These are phyloP conservation scores for Amoebophrya sp. DNA, from an alignment of 169 alveolate species.

Conservation along the genomic window DNA sequence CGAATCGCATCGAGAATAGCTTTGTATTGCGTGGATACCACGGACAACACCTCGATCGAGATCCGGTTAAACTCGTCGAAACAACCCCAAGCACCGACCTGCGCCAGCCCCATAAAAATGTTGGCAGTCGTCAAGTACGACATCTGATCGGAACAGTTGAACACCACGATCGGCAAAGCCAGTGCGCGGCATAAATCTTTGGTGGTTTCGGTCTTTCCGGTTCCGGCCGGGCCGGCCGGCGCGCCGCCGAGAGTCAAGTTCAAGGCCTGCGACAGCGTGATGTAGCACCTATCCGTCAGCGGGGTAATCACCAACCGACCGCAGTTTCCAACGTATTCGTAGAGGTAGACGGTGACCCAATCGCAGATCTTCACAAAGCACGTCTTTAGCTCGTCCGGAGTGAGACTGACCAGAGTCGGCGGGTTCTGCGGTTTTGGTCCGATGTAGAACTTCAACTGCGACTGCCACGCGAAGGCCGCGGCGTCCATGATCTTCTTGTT, in stretches of 20 bases:
- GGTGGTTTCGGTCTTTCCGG: slow-evolving; percentile 93
- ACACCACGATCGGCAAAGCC: slow-evolving; percentile 84
- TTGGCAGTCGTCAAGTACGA: slow-evolving; percentile 87
- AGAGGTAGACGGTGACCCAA: slow-evolving; percentile 80
- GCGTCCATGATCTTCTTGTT: slow-evolving; percentile 65
- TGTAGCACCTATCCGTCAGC: slow-evolving; percentile 89
- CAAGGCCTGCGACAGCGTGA: slow-evolving; percentile 84
- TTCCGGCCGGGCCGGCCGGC: slow-evolving; percentile 94
- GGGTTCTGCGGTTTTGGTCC: slow-evolving; percentile 55
- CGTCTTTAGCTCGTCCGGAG: slow-evolving; percentile 60
- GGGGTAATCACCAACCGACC: slow-evolving; percentile 91
- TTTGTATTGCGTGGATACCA: slow-evolving; percentile 84
- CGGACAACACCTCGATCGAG: slow-evolving; percentile 86
- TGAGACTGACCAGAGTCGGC: slow-evolving; percentile 27
- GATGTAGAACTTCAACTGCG: slow-evolving; percentile 82
- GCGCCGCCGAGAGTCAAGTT: slow-evolving; percentile 88
- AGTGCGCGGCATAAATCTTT: slow-evolving; percentile 86
- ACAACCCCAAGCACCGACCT: slow-evolving; percentile 90
- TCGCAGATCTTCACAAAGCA: slow-evolving; percentile 85
- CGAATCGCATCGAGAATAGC: slow-evolving; percentile 76
- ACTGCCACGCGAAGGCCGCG: slow-evolving; percentile 86
- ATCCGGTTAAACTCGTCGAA: slow-evolving; percentile 93
- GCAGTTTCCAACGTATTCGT: slow-evolving; percentile 92
- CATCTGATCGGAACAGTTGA: slow-evolving; percentile 89
- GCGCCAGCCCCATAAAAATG: slow-evolving; percentile 88